Percentiles rank a stretch among this genome's conserved stretches.
Evolutionary conservation across 805 yeast species (phyloP).

Genomic region (Cyberlindnera meyerae): DNA sequence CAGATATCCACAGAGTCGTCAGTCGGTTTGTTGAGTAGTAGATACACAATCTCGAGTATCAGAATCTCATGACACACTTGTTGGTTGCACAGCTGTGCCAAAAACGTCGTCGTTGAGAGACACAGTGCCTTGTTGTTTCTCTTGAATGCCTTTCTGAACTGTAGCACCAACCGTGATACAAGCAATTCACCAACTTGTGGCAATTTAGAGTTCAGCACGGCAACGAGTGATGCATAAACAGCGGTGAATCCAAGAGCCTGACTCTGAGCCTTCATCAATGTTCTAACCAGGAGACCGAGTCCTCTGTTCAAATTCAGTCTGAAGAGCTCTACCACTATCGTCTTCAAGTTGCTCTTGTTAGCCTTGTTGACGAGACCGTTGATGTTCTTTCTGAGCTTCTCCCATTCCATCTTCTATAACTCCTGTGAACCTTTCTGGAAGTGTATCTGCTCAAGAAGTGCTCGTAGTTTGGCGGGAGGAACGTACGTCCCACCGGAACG

Average conservation of each 20-base stretch:
- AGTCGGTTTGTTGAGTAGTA: slow-evolving; percentile 44
- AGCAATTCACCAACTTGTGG: slow-evolving; percentile 65
- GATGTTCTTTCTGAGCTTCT: slow-evolving; percentile 40
- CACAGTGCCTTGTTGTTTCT: slow-evolving; percentile 42
- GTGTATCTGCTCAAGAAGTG: slow-evolving; percentile 34
- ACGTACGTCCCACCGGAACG: slow-evolving; percentile 45
- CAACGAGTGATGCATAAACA: slow-evolving; percentile 51
- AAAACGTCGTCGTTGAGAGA: slow-evolving; percentile 39
- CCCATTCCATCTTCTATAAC: slow-evolving; percentile 56
- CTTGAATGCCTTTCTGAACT: slow-evolving; percentile 51
- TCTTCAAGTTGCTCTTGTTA: slow-evolving; percentile 42
- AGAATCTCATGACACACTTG: slow-evolving; percentile 53
- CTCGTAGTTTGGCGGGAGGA: slow-evolving; percentile 49
- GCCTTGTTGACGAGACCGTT: slow-evolving; percentile 45
- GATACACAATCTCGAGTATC: slow-evolving; percentile 45
- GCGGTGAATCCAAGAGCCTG: slow-evolving; percentile 38
- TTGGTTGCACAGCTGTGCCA: slow-evolving; percentile 61
- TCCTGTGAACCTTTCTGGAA: slow-evolving; percentile 31
- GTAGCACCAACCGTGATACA: slow-evolving; percentile 46
- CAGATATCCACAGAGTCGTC: slow-evolving; percentile 55
- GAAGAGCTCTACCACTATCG: slow-evolving; percentile 46
- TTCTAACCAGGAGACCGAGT: slow-evolving; percentile 53
- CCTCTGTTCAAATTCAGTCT: slow-evolving; percentile 56
- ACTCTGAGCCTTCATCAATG: slow-evolving; percentile 50
- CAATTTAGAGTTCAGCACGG: slow-evolving; percentile 58